Conservation (phyloP, 495 filamentous ascomycete genomes). For the Sordaria brevicollis region DNA sequence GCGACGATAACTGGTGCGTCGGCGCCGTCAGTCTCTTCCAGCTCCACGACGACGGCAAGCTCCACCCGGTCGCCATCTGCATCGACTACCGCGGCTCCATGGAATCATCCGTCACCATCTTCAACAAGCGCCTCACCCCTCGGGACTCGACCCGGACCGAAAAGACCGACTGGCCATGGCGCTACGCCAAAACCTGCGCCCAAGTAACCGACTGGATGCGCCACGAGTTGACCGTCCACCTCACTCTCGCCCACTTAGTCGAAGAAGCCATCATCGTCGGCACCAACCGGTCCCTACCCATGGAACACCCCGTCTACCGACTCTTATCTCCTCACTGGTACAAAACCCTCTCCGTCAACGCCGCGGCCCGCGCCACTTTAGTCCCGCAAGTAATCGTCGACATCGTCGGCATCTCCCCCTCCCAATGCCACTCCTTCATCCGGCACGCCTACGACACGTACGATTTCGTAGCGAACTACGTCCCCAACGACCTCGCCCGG, state of each 20-base stretch:
- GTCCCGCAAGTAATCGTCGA: slow-evolving; percentile 33
- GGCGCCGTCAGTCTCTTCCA: slow-evolving; percentile 37
- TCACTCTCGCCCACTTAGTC: slow-evolving; percentile 35
- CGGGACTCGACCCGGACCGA: slow-evolving; percentile 20
- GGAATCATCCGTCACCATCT: slow-evolving; percentile 34
- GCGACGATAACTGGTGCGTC: slow-evolving; percentile 22
- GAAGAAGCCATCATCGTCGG: slow-evolving; percentile 40
- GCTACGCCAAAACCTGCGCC: slow-evolving; percentile 42
- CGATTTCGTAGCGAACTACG: slow-evolving; percentile 30
- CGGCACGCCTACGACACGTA: slow-evolving; percentile 28
- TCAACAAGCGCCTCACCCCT: slow-evolving; percentile 30
- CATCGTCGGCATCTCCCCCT: slow-evolving; percentile 24
- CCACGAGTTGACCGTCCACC: slow-evolving; percentile 37
- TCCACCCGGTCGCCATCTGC: slow-evolving; percentile 39
- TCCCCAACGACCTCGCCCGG: slow-evolving; percentile 32
- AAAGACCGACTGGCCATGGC: slow-evolving; percentile 39
- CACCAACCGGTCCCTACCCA: slow-evolving; percentile 28
- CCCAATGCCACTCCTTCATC: slow-evolving; percentile 20
- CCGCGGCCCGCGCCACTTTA: slow-evolving; percentile 32
- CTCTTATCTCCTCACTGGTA: slow-evolving; percentile 39
- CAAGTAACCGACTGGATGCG: slow-evolving; percentile 40
- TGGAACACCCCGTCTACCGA: slow-evolving; percentile 29
- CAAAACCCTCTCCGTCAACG: slow-evolving; percentile 40
- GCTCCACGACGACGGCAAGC: slow-evolving; percentile 29
- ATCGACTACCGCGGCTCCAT: slow-evolving; percentile 32